These are phyloP conservation scores for Antrodiella citrinella DNA, from an alignment of 768 basidiomycete species.

Conservation along the genomic window DNA sequence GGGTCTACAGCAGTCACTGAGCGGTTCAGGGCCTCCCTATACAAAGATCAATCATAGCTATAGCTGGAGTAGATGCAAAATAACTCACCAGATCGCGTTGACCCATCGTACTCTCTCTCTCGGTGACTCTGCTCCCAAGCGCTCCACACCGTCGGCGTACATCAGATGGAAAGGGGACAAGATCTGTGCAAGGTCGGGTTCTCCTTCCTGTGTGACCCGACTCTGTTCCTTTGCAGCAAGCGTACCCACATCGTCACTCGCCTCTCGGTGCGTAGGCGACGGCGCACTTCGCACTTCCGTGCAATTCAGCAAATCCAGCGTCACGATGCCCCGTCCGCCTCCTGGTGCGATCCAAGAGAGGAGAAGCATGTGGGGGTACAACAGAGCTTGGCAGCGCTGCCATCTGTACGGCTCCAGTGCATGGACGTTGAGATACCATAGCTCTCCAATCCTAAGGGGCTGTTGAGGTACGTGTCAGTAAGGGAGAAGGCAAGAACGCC, in stretches of 20 bases:
- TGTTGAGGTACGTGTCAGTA: slow-evolving; percentile 25
- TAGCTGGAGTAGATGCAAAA: slow-evolving; percentile 3
- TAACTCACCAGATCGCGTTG: slow-evolving; percentile 71
- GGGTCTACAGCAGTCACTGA: slow-evolving; percentile 43
- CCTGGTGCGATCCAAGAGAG: slow-evolving; percentile 83
- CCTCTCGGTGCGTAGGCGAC: slow-evolving; percentile 72
- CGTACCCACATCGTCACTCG: slow-evolving; percentile 81
- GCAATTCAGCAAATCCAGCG: slow-evolving; percentile 81
- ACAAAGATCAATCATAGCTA: slow-evolving; percentile 2
- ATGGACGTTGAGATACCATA: slow-evolving; percentile 94
- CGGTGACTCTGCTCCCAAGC: slow-evolving; percentile 83
- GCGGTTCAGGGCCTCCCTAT: slow-evolving; percentile 74
- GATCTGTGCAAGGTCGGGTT: slow-evolving; percentile 47
- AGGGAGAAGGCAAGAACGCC: not conserved
- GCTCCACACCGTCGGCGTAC: slow-evolving; percentile 84
- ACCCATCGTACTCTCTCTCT: slow-evolving; percentile 88
- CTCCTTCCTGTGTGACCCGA: slow-evolving; percentile 29
- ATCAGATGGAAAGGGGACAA: slow-evolving; percentile 88
- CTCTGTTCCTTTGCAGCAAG: slow-evolving; percentile 67
- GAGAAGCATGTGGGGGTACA: slow-evolving; percentile 78
- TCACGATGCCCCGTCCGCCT: slow-evolving; percentile 79
- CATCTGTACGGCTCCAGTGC: slow-evolving; percentile 68
- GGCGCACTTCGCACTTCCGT: slow-evolving; percentile 78
- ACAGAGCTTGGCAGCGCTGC: slow-evolving; percentile 75
- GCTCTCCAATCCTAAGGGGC: slow-evolving; percentile 78